Percentiles rank a stretch among this genome's conserved stretches.
phyloP scores from a whole-genome alignment of 176 grass and related monocot genomes.

The Elaeis guineensis region DNA sequence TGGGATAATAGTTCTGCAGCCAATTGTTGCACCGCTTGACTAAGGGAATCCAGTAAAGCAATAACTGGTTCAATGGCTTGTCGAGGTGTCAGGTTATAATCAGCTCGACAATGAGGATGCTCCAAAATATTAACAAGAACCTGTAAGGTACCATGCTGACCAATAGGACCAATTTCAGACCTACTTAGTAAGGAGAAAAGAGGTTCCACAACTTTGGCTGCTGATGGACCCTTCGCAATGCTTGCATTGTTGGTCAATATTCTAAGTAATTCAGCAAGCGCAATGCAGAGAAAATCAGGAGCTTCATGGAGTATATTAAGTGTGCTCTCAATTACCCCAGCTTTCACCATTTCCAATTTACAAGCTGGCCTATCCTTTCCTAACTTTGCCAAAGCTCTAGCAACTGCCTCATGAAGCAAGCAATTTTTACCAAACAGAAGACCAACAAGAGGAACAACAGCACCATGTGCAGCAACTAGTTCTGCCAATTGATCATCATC shows the following conservation, averaged over 20 bases:
- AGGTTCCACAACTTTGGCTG: conserved; percentile 89
- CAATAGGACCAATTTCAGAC: conserved; percentile 71
- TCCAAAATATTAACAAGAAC: conserved; percentile 99
- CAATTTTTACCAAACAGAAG: conserved; percentile 93
- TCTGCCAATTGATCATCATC: conserved; percentile 96
- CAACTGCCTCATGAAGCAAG: conserved; percentile 78
- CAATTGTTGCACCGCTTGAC: conserved; percentile 89
- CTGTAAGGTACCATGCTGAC: conserved; percentile 93
- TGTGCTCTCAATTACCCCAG: conserved; percentile 91
- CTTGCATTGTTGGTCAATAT: conserved; percentile 98
- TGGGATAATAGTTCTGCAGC: conserved; percentile 90
- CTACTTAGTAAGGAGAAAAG: conserved; percentile 86
- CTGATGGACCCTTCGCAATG: conserved; percentile 92
- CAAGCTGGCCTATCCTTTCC: conserved; percentile 88
- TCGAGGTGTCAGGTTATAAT: conserved; percentile 77
- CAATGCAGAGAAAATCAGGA: conserved; percentile 90
- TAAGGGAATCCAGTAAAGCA: conserved; percentile 70
- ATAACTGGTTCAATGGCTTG: conserved; percentile 89
- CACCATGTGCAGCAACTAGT: conserved; percentile 80
- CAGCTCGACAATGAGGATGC: conserved; percentile 80
- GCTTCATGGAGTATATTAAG: conserved; percentile 91
- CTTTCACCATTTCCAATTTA: conserved; percentile 99
- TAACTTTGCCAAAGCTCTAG: conserved; percentile 89
- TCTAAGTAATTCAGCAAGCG: conserved; percentile 84
- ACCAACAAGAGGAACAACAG: conserved; percentile 75